A percentile compares a stretch with the other conserved stretches of the same genome.
Conservation (phyloP, 768 basidiomycete species). For the Podaxis carcinomalis region DNA sequence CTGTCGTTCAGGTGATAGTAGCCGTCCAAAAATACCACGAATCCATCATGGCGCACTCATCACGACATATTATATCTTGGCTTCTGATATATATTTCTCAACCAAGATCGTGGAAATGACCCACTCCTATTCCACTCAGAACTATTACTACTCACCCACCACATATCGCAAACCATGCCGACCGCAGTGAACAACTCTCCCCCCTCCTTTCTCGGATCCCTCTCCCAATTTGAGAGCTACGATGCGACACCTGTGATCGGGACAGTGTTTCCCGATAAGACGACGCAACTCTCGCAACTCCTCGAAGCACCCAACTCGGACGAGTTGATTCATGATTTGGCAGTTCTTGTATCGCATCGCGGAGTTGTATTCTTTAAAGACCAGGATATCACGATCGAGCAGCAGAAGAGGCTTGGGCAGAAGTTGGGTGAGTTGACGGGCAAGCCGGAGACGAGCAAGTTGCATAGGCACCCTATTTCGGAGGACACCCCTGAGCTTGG, state of each 20-base stretch:
- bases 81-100: not conserved
- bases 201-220: constrained; percentile 29
- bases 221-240: constrained; percentile 27
- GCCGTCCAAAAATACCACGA: not conserved
- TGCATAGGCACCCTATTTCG: constrained; percentile 57
- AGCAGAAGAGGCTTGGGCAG: constrained; percentile 48
- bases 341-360: constrained; percentile 47
- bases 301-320: constrained; percentile 43
- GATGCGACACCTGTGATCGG: constrained; percentile 54
- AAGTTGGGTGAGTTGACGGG: constrained; percentile 46
- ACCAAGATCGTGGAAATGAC: not conserved
- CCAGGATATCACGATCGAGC: constrained; percentile 44
- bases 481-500: constrained; percentile 45
- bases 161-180: not conserved
- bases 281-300: constrained; percentile 42
- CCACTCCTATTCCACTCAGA: not conserved
- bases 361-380: constrained; percentile 64
- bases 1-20: not conserved
- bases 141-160: too few relatives aligned
- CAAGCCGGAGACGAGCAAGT: constrained; percentile 38
- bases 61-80: not conserved
- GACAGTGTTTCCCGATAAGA: constrained; percentile 41
- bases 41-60: not conserved
- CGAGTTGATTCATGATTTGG: constrained; percentile 49
- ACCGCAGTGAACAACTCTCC: not conserved